Evolutionary conservation across 2,329 filamentous ascomycete genomes (phyloP), one percentile per base, ranked within the genome.

Genomic region (Boeremia exigua): DNA sequence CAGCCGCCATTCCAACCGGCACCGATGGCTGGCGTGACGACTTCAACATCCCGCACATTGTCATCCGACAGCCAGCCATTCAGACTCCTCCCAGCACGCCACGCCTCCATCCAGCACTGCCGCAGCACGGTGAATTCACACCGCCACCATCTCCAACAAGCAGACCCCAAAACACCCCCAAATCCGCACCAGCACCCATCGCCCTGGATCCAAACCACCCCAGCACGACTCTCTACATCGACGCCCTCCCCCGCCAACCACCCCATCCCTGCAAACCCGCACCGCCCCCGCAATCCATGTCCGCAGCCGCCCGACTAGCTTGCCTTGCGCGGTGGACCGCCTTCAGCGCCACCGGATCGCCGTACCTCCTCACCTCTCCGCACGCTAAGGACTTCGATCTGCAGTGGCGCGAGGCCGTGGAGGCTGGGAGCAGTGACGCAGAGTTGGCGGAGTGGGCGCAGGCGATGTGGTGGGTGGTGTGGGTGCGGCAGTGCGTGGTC

Each of bases 261-360:
- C 60, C 57, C 9, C 9, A 54, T 1, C 2, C 45, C 6, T 65
- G 59, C 39, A 54, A 15, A 11, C 53, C 61, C 6, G 34, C 39
- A n/a, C 66, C 57, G 3, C 66, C 67, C n/a, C 58, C 60, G 12
- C 5, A 37, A 3, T 56, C 43, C 33, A 69, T 70, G 66, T 66
- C 66, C 2, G 14, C 42, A 11, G 25, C 62, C 10, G 61, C 67
- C 2, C 67, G 65, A 30, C 58, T 72, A 2, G n/a, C 58, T 29
- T 69, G 68, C 38, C 55, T 71, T 33, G 60, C 63, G 3, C 67
- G 68, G 55, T 71, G 67, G 68, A 71, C 69, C 3, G 42, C 29
- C 6, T 70, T 72, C 61, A 30, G 53, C 14, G 12, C 28, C 1
- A 66, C 58, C 1, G 59, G 67, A 1, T 14, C 28, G 0, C 66